A percentile compares a stretch with the other conserved stretches of the same genome.
These are phyloP conservation scores for Serpula lacrymans DNA, from an alignment of 768 basidiomycete species.

Conservation along the genomic window DNA sequence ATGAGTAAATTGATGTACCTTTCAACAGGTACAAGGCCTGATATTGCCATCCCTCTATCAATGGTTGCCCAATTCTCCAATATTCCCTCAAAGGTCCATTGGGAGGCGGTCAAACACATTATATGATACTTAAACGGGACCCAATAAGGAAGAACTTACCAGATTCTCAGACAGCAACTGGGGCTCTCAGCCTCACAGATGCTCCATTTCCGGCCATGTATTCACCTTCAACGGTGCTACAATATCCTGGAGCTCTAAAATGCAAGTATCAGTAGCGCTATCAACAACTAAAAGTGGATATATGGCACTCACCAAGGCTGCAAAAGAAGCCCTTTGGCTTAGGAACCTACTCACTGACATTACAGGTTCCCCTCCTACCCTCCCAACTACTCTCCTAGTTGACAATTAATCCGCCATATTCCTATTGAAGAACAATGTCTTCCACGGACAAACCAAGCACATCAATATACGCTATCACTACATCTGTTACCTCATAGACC, in stretches of 20 bases:
- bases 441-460: slow-evolving; percentile 26
- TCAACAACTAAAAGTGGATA: slow-evolving; percentile 37
- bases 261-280: slow-evolving; percentile 28
- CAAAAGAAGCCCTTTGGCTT: slow-evolving; percentile 23
- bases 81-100: too few species aligned
- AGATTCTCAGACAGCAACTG: too few species aligned
- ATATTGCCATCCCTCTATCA: too few species aligned
- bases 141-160: too few species aligned
- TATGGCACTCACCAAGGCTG: slow-evolving; percentile 20
- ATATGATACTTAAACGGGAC: too few species aligned
- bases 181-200: too few species aligned
- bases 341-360: slow-evolving; percentile 19
- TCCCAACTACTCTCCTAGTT: slow-evolving; percentile 2
- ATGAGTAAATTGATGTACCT: too few species aligned
- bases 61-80: too few species aligned
- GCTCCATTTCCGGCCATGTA: slow-evolving; percentile 27
- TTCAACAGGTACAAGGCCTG: too few species aligned
- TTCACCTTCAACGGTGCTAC: slow-evolving; percentile 26
- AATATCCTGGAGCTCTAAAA: slow-evolving; percentile 30
- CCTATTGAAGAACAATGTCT: slow-evolving; percentile 13
- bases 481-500: slow-evolving; percentile 3
- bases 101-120: too few species aligned
- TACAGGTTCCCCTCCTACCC: too few species aligned
- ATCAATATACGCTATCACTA: slow-evolving; percentile 11
- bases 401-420: slow-evolving; percentile 12